Base-by-base conservation (phyloP, 2,329 filamentous ascomycete genomes). In the Pseudogymnoascus sp. region DNA sequence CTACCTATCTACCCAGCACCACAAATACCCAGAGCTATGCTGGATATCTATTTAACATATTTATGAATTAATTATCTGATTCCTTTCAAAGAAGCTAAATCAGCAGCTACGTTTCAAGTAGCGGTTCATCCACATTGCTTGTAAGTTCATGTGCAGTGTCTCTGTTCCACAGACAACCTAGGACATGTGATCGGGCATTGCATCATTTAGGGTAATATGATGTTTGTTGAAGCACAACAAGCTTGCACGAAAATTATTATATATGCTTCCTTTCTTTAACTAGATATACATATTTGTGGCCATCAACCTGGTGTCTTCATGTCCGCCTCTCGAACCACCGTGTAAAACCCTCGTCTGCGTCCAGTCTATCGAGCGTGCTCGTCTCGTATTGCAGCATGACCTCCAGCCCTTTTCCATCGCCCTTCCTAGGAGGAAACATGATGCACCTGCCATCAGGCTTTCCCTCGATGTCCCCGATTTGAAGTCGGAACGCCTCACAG, bases 401-500 rank as follows among this genome's bases (percentile, higher is more conserved):
- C 31, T 60, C 59, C 12, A 60, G 59, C 18, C 59, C 59, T 40
- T 9, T 14, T 40, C 59, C 59, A 21, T 60, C 59, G 9, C 34
- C 14, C 16, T 40, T 37, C n/a, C 59, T 60, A 9, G 59, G 59
- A 23, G 59, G 59, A 21, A 60, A 40, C 34, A 60, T 60, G 7
- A 60, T 37, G 31, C 59, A 60, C 34, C 59, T 37, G 4, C 59
- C 59, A 60, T 60, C 59, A 60, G 59, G 59, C 23, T 60, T 60
- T 37, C 59, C 59, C 31, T 60, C 59, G 18, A 40, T 60, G 14
- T 60, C 59, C 21, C 59, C 59, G 16, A 60, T 40, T 60, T 37
- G 34, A 12, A 60, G 34, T 40, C 59, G 34, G 34, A 60, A 60
- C 9, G 59, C 59, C 23, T 37, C 46, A 16, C 46, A 40, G 18